Base-by-base conservation (phyloP, 2,329 filamentous ascomycete genomes). In the Juglanconis sp. region DNA sequence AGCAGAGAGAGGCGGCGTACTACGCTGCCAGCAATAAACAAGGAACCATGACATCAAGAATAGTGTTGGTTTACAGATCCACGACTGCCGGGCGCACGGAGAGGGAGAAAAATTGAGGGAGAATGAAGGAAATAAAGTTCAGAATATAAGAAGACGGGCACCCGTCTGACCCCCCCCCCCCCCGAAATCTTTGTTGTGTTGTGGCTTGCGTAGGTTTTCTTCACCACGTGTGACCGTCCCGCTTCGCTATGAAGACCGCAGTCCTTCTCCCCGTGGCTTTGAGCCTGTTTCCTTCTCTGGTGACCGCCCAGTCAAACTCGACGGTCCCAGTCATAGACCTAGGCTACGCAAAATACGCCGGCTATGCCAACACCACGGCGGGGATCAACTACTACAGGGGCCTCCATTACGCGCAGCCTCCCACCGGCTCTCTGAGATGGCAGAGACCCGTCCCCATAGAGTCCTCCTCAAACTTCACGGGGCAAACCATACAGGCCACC, bases 341-440 rank as follows among this genome's bases (percentile, higher is more conserved):
- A 34, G 57, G 57, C 35, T 59, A 59, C 13, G 57, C 24, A 7
- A 54, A 59, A 35, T 59, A 59, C 13, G 51, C 24, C 36, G 57
- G 57, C 15, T 59, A 59, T 30, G 44, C 51, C 15, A 59, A 59
- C 46, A 24, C 34, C 9, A 59, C 57, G 30, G 51, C 57, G 1
- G 51, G 51, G 2, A 54, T 59, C 44, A 54, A 59, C 57, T 59
- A 59, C 46, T 59, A 59, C 35, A 51, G 57, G 11, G 51, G 57
- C 24, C n/a, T 59, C 1, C 35, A 6, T 9, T 59, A 59, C 13
- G 57, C 51, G 4, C 46, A 48, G 30, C 24, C 57, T 1, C 57
- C 57, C 3, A 48, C 50, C 1, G 57, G 57, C 30, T 13, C 13
- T 32, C 15, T 42, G 32, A 47, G 57, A 2, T 59, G 57, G 57